Evolutionary conservation across 192 early-diverging fungal genomes (phyloP).

Genomic region (Dissophora ornata): DNA sequence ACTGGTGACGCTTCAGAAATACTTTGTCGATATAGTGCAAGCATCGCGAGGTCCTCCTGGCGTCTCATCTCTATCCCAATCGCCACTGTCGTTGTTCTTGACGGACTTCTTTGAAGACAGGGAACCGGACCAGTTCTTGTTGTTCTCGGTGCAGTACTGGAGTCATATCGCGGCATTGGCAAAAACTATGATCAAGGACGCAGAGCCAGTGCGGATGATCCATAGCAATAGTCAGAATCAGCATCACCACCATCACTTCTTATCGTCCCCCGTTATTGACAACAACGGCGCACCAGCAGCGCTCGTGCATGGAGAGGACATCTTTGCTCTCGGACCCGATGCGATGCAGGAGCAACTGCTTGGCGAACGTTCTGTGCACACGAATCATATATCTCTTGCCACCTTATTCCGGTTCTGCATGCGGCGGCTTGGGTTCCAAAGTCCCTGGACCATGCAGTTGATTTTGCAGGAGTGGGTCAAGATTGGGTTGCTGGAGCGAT

Average conservation of each 20-base stretch:
- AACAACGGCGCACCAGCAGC: too few species aligned
- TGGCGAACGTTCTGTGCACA: slow-evolving; percentile 18
- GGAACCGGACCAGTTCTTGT: slow-evolving; percentile 45
- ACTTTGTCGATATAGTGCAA: slow-evolving; percentile 32
- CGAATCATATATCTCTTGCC: slow-evolving; percentile 18
- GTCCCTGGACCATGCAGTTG: slow-evolving; percentile 28
- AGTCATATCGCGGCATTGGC: slow-evolving; percentile 62
- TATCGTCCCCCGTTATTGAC: background rate
- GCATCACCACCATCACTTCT: slow-evolving; percentile 12
- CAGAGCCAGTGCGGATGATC: slow-evolving; percentile 3
- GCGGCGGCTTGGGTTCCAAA: slow-evolving; percentile 54
- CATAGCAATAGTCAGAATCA: too few species aligned
- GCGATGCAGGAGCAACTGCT: slow-evolving; percentile 19
- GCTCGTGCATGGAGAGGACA: too few species aligned
- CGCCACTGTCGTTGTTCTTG: slow-evolving; percentile 52
- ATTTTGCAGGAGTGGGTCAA: slow-evolving; percentile 67
- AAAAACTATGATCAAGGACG: slow-evolving; percentile 39
- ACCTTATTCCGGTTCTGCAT: slow-evolving; percentile 28
- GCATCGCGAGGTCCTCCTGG: too few species aligned
- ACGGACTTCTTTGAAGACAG: slow-evolving; percentile 53
- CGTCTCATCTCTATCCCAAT: too few species aligned
- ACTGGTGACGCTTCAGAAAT: slow-evolving; percentile 21
- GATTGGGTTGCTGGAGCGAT: slow-evolving; percentile 64
- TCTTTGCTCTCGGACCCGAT: slow-evolving; percentile 19
- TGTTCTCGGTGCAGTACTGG: slow-evolving; percentile 59